Conservation (phyloP, 176 grass and related monocot genomes). For the Echinochloa phyllopogon region DNA sequence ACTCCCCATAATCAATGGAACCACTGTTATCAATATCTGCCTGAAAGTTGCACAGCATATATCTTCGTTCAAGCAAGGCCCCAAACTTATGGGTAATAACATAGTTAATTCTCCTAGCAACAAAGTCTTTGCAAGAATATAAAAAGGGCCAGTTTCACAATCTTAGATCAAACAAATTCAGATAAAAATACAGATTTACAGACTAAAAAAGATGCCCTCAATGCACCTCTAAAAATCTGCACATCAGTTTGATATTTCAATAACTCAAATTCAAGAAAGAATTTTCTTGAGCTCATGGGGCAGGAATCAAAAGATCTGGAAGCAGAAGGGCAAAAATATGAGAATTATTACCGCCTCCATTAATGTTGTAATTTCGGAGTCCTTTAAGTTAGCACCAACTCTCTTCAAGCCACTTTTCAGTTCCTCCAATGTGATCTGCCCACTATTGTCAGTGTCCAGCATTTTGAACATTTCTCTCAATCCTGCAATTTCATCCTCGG, state of each 20-base stretch:
- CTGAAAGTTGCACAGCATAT: slow-evolving; percentile 54
- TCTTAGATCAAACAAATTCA: slow-evolving; percentile 19
- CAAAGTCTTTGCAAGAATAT: slow-evolving; percentile 17
- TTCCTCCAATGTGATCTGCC: slow-evolving; percentile 93
- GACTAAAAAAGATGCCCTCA: slow-evolving; percentile 18
- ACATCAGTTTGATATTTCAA: slow-evolving; percentile 20
- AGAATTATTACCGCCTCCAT: slow-evolving; percentile 89
- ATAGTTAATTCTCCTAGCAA: slow-evolving; percentile 9
- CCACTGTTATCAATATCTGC: slow-evolving; percentile 98
- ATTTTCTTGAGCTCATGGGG: slow-evolving; percentile 14
- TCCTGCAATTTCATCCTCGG: slow-evolving; percentile 96
- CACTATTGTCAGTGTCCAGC: slow-evolving; percentile 95
- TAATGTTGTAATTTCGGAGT: slow-evolving; percentile 80
- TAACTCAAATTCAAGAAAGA: slow-evolving; percentile 30
- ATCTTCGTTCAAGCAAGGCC: slow-evolving; percentile 42
- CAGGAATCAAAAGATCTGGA: slow-evolving; percentile 16
- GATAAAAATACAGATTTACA: slow-evolving; percentile 2
- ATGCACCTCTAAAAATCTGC: slow-evolving; percentile 24
- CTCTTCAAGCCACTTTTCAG: slow-evolving; percentile 76
- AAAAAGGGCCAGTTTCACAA: neutral
- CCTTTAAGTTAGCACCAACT: slow-evolving; percentile 89
- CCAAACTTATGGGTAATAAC: slow-evolving; percentile 20
- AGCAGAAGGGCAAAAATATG: slow-evolving; percentile 22
- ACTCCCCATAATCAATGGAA: slow-evolving; percentile 91
- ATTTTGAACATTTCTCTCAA: slow-evolving; percentile 98